Conservation (phyloP, 139 green algal genomes). For the Dunaliella primolecta region DNA sequence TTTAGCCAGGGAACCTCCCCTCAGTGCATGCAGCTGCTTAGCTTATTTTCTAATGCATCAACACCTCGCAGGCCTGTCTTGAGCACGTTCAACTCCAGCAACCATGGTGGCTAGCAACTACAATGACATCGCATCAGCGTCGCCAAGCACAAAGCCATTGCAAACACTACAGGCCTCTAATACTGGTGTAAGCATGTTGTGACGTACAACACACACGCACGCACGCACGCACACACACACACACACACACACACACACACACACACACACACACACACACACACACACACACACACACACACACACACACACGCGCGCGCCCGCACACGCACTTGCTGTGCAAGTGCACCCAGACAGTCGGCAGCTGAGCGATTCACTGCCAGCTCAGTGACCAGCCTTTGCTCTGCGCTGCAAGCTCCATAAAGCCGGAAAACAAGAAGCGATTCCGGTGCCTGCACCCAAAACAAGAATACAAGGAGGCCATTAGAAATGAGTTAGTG, state of each 20-base stretch:
- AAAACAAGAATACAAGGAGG: too few species aligned
- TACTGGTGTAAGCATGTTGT: conserved; percentile 36
- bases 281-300: background rate
- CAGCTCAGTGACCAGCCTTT: conserved; percentile 16
- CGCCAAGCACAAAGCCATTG: too few species aligned
- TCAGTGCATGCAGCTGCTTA: too few species aligned
- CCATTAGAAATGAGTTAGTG: too few species aligned
- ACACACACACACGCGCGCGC: background rate
- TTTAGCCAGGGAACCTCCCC: too few species aligned
- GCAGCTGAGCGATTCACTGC: conserved; percentile 24
- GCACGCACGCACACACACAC: background rate
- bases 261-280: background rate
- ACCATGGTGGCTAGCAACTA: too few species aligned
- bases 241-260: background rate
- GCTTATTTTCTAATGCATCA: too few species aligned
- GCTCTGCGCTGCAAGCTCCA: background rate
- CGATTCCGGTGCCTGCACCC: background rate
- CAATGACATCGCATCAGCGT: too few species aligned
- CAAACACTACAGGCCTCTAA: too few species aligned
- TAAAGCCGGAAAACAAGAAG: background rate
- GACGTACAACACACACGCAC: background rate
- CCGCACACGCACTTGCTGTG: background rate
- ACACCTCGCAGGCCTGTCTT: too few species aligned
- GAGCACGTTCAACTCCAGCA: too few species aligned
- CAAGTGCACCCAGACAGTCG: background rate